Conservation (phyloP, 805 yeast species). For the Wickerhamomyces silvicola region DNA sequence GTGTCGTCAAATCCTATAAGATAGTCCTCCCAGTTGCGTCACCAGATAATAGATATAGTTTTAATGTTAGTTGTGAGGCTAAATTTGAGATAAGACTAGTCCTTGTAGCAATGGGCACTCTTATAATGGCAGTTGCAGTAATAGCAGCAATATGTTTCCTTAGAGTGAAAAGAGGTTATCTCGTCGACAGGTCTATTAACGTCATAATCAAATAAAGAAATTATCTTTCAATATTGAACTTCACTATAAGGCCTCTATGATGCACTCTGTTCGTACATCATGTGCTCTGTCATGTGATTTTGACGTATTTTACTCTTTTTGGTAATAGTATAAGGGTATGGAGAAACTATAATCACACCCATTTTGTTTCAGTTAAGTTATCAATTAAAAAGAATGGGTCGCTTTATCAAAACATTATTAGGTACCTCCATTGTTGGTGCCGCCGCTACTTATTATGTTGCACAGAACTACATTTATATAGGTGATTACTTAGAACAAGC, state of each 20-base stretch:
- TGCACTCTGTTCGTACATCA: no score
- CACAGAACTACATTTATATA: constrained; percentile 4
- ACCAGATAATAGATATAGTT: constrained; percentile 40
- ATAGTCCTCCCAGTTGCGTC: constrained; percentile 59
- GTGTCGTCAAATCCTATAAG: constrained; percentile 56
- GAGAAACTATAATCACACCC: no score
- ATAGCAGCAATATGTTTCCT: constrained; percentile 28
- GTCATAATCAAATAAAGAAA: no score
- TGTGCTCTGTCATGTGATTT: no score
- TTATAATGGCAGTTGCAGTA: constrained; percentile 21
- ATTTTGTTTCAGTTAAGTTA: no score
- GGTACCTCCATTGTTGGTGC: constrained; percentile 5
- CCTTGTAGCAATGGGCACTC: constrained; percentile 8
- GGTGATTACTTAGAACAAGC: constrained; percentile 13
- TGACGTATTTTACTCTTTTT: no score
- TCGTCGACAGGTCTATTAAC: constrained; percentile 1
- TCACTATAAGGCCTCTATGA: no score
- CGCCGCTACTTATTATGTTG: constrained; percentile 7
- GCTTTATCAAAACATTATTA: constrained; percentile 4
- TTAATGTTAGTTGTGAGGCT: no score
- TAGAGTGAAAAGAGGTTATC: constrained; percentile 22
- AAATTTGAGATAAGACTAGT: no score
- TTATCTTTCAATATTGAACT: no score
- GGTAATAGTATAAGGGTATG: no score
- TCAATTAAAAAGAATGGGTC: no score